Percentiles rank a stretch among this genome's conserved stretches.
These are phyloP conservation scores for Lonicera japonica DNA, from an alignment of 129 eudicot genomes.

Conservation along the genomic window DNA sequence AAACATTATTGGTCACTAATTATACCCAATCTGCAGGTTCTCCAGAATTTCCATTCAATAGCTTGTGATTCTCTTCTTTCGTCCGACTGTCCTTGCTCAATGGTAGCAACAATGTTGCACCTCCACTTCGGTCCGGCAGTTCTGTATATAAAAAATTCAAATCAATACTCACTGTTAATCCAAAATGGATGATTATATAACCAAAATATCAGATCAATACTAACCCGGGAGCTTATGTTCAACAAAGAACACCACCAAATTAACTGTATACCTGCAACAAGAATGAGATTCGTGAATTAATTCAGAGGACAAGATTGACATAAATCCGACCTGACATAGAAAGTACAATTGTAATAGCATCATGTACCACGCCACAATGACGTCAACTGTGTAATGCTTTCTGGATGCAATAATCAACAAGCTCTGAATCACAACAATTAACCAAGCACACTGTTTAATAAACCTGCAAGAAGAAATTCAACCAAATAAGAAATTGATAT, in stretches of 20 bases:
- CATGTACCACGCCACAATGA: constrained; percentile 85
- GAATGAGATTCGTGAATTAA: constrained; percentile 3
- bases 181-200: not conserved
- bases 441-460: constrained; percentile 87
- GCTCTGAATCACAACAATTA: constrained; percentile 69
- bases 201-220: not conserved
- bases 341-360: not conserved
- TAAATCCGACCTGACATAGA: constrained; percentile 3
- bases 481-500: too few relatives aligned
- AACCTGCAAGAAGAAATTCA: constrained; percentile 33
- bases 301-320: not conserved
- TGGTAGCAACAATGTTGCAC: constrained; percentile 52
- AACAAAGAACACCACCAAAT: constrained; percentile 84
- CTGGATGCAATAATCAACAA: constrained; percentile 91
- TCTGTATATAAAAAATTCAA: constrained; percentile 29
- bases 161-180: not conserved
- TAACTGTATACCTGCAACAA: constrained; percentile 85
- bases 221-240: constrained; percentile 85
- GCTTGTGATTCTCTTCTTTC: constrained; percentile 83
- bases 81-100: constrained; percentile 65
- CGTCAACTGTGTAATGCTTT: constrained; percentile 93
- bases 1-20: not conserved
- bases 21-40: constrained; percentile 79
- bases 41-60: constrained; percentile 77
- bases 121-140: constrained; percentile 71